phyloP scores from a whole-genome alignment of 306 rosid genomes.

The Hippophae tibetana region DNA sequence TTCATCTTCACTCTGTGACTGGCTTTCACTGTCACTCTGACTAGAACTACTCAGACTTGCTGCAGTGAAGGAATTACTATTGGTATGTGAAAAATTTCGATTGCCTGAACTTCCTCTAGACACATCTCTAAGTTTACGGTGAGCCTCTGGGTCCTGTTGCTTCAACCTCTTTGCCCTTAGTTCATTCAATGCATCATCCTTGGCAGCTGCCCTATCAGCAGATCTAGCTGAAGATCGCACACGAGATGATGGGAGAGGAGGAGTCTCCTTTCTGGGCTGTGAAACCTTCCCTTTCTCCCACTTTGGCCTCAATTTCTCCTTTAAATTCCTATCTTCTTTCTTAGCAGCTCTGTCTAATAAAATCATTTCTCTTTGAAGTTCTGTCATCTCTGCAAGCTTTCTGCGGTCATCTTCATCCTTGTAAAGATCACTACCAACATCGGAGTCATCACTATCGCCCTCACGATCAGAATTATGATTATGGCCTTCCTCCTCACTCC shows the following conservation, averaged over 20 bases:
- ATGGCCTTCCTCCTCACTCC: conserved; percentile 64
- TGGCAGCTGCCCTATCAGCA: conserved; percentile 74
- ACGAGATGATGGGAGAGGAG: conserved; percentile 59
- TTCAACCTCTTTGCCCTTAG: conserved; percentile 85
- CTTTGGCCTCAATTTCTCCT: conserved; percentile 64
- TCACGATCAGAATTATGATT: conserved; percentile 42
- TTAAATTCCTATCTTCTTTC: conserved; percentile 62
- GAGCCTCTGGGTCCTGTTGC: conserved; percentile 76
- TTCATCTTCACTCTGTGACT: conserved; percentile 68
- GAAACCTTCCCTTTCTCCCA: conserved; percentile 56
- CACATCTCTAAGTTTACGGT: conserved; percentile 43
- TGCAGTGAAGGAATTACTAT: conserved; percentile 42
- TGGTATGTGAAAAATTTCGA: conserved; percentile 39
- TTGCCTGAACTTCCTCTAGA: conserved; percentile 45
- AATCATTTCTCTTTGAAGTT: conserved; percentile 93
- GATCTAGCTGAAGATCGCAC: conserved; percentile 67
- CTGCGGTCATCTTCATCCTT: conserved; percentile 67
- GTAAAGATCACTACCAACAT: conserved; percentile 84
- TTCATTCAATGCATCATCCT: conserved; percentile 88
- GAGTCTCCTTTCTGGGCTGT: conserved; percentile 44
- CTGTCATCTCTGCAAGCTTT: conserved; percentile 89
- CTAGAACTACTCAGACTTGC: conserved; percentile 60
- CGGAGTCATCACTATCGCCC: conserved; percentile 60
- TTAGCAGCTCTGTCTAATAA: conserved; percentile 75
- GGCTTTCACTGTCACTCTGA: conserved; percentile 76